These are phyloP conservation scores for Cyberlindnera bimundalis DNA, from an alignment of 805 yeast species.

Conservation along the genomic window DNA sequence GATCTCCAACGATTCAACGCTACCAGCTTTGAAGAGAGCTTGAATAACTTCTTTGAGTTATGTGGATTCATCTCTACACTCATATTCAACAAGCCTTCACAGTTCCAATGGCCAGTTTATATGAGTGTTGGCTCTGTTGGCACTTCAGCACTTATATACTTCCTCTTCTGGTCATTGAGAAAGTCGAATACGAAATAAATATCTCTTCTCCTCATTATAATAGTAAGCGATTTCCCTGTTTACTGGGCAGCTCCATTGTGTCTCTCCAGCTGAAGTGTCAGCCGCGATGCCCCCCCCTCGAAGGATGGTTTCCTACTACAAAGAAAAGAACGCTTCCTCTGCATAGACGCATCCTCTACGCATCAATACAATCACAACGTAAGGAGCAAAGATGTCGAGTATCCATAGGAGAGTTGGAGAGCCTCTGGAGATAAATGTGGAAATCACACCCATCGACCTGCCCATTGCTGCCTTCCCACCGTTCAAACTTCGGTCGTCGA, in stretches of 20 bases:
- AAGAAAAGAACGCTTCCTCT: too few species aligned
- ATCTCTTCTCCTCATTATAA: too few species aligned
- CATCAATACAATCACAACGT: too few species aligned
- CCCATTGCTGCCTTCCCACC: conserved; percentile 76
- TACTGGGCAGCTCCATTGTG: too few species aligned
- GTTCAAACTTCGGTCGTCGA: conserved; percentile 67
- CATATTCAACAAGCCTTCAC: conserved; percentile 28
- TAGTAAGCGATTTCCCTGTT: too few species aligned
- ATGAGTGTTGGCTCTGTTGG: conserved; percentile 18
- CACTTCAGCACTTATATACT: conserved; percentile 3
- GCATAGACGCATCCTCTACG: too few species aligned
- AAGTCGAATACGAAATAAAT: neutral
- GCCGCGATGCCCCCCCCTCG: too few species aligned
- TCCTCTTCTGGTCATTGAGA: conserved; percentile 5
- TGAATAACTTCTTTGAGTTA: conserved; percentile 31
- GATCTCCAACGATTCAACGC: conserved; percentile 31
- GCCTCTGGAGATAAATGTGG: conserved; percentile 8
- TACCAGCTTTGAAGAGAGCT: conserved; percentile 33
- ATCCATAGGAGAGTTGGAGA: neutral
- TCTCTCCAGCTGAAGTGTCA: too few species aligned
- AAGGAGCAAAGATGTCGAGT: too few species aligned
- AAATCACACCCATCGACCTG: conserved; percentile 30
- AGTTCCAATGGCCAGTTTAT: conserved; percentile 30
- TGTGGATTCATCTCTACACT: conserved; percentile 29
- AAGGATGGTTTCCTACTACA: too few species aligned